Evolutionary conservation across 495 filamentous ascomycete genomes (phyloP).

Genomic region (Penicillium coffeae): DNA sequence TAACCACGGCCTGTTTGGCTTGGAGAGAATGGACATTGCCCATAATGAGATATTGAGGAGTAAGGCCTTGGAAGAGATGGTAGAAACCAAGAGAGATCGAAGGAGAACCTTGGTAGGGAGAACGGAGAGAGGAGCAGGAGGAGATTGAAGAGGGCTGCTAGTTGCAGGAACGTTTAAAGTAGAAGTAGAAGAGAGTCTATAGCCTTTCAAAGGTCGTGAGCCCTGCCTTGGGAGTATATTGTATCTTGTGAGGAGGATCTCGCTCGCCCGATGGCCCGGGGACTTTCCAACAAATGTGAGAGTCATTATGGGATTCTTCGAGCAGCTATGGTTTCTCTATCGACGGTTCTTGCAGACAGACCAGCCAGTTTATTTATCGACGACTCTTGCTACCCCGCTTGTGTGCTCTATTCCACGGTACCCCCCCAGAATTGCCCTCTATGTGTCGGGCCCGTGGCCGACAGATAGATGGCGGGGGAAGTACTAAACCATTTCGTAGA

Average conservation of each 20-base stretch:
- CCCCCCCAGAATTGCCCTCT: conserved; percentile 5
- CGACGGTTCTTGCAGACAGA: not conserved
- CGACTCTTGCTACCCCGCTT: conserved; percentile 9
- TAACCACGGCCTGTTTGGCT: conserved; percentile 23
- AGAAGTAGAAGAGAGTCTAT: conserved; percentile 11
- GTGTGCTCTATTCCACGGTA: conserved; percentile 5
- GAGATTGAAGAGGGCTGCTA: not conserved
- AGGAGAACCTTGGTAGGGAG: conserved; percentile 67
- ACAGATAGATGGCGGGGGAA: conserved; percentile 1
- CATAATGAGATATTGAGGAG: conserved; percentile 62
- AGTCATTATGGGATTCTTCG: conserved; percentile 6
- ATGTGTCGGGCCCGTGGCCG: conserved; percentile 7
- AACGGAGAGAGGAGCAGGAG: conserved; percentile 53
- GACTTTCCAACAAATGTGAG: conserved; percentile 13
- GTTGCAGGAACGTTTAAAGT: conserved; percentile 6
- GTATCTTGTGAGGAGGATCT: conserved; percentile 7
- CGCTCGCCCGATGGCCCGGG: conserved; percentile 4
- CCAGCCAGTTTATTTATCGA: conserved; percentile 11
- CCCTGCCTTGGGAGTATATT: not conserved
- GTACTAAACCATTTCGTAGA: not conserved
- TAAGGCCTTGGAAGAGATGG: conserved; percentile 67
- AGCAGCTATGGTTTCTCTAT: not conserved
- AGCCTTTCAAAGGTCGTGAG: not conserved
- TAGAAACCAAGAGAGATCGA: conserved; percentile 69
- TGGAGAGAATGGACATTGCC: conserved; percentile 55